Evolutionary conservation across 1,284 basidiomycete genomes (phyloP), one percentile per base, ranked within the genome.

Genomic region (Trichosporon coremiiforme): DNA sequence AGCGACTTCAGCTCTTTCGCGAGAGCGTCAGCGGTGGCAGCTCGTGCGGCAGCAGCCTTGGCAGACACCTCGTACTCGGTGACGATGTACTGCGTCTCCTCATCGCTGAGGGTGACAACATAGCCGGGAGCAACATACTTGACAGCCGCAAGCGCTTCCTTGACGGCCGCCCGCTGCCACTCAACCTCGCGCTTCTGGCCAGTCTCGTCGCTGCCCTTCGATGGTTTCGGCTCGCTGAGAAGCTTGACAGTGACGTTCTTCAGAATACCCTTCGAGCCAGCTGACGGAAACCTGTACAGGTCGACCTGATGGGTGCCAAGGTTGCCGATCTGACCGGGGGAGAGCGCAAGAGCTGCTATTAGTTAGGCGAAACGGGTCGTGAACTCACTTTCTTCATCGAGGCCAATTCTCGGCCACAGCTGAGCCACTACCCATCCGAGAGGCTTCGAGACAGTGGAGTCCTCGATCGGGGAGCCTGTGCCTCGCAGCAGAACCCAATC

Each of bases 121-220:
- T 91, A 90, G 4, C 86, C 86, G 17, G 85, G 78, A 8, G 89
- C 87, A 69, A 94, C 81, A 77, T 90, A 92, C 78, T 89, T 90
- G 22, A 91, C 83, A 76, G 91, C 90, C 50, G 92, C 92, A 0
- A 86, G 74, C 0, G 77, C 72, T 74, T 86, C 84, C 70, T 85
- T 85, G 41, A 83, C 74, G n/a, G 83, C 82, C 4, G 82, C 82
- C 63, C 81, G 77, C 64, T 83, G 76, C 79, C 85, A 85, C 62
- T 79, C 80, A 15, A 77, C 71, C 69, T 84, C 79, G 17, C 78
- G 75, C 36, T 77, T 74, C 50, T 78, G 76, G 33, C 70, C 75
- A 0, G 64, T 55, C n/a, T 67, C 67, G 2, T 68, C 64, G 4
- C 9, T 41, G 15, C 25, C 64, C 50, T 66, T 64, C 10, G 33